Evolutionary conservation across 75 land plant genomes (phyloP).

Genomic region (Chamaecyparis obtusa): DNA sequence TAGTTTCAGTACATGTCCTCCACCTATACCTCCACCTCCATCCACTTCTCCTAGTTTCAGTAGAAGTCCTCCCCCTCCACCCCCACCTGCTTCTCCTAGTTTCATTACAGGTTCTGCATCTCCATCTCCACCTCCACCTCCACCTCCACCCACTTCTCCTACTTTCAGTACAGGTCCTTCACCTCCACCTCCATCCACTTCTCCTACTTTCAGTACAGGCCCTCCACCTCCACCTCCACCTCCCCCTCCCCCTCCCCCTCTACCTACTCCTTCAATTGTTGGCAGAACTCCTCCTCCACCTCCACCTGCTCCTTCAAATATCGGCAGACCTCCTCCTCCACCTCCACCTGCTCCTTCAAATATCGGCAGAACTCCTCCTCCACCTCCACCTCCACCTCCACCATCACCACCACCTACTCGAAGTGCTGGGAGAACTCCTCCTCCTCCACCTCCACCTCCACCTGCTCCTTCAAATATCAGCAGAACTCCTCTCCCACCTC

Average conservation of each 20-base stretch:
- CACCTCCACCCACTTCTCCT: neutral
- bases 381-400: neutral
- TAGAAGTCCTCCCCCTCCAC: neutral
- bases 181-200: neutral
- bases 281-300: neutral
- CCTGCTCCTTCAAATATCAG: too few relatives aligned
- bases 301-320: neutral
- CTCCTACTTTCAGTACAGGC: neutral
- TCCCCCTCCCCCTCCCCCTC: neutral
- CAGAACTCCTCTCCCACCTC: neutral
- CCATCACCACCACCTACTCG: neutral
- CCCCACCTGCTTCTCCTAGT: neutral
- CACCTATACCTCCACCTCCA: neutral
- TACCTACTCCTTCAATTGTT: neutral
- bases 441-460: neutral
- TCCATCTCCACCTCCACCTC: neutral
- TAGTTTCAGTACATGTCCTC: neutral
- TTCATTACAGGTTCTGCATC: neutral
- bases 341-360: neutral
- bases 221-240: neutral
- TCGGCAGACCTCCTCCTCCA: neutral
- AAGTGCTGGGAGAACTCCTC: neutral
- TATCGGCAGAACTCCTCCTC: neutral
- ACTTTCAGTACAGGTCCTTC: neutral
- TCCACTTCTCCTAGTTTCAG: too few relatives aligned